Evolutionary conservation across 2,329 filamentous ascomycete species (phyloP), one percentile per base, ranked within the genome.

Genomic region (Arthrobotrys entomopaga): DNA sequence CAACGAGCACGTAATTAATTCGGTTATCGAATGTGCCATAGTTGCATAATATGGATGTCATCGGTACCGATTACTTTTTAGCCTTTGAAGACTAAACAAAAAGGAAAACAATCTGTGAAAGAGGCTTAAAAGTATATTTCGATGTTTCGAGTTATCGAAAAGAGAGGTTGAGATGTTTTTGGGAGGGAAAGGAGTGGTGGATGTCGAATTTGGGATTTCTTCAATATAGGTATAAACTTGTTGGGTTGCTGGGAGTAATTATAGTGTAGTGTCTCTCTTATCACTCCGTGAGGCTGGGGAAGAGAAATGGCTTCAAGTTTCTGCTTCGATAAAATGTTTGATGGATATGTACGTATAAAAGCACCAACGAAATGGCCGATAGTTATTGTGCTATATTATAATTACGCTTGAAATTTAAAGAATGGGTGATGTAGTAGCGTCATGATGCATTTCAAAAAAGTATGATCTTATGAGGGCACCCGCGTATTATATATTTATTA

Each of bases 1-100:
- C 67, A n/a, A 78, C 76, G 11, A 71, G 34, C 15, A 78, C 77
- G 43, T 73, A 77, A 11, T 69, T 73, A 26, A 71, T 72, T 57
- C 70, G 52, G 46, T 53, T 63, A 52, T 64, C 56, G 52, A 74
- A 74, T 34, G 70, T 74, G 57, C 70, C 70, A 57, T 74, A 74
- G 46, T 57, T 67, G 16, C 48, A 20, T 34, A 74, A 54, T 49
- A 74, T 58, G n/a, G 70, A 61, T 29, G 56, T 54, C 70, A 74
- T 74, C 57, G 29, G 29, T 34, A 34, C 29, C 29, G 10, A 34
- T 34, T 34, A 34, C n/a, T 34, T 34, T 34, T 34, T 34, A 34
- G 29, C 29, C 29, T 34, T 34, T 34, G 29, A 34, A 10, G 29
- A 10, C 10, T n/a, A n/a, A n/a, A 34, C 7, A 34, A 34, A 34